Base-by-base conservation (phyloP, 2,329 filamentous ascomycete genomes). In the Diplodia seriata region DNA sequence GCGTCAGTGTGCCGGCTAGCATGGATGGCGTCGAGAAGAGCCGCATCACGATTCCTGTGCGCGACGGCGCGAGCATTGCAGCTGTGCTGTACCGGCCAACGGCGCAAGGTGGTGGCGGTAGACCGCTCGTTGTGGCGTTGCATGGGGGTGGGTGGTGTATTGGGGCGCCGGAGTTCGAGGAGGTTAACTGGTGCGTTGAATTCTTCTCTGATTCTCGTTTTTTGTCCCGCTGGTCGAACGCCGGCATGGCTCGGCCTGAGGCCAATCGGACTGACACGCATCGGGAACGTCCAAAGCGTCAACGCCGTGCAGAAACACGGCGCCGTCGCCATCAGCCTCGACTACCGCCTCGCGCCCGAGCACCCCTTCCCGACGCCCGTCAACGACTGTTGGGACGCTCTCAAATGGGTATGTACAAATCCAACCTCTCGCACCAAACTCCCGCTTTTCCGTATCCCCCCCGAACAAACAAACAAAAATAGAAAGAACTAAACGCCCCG, bases 301-400 rank as follows among this genome's bases (percentile, higher is more conserved):
- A 57, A 66, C 12, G 84, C 89, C 2, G 80, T 88, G 18, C 73
- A 84, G 4, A 78, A 87, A 68, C 81, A 85, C n/a, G 81, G 81
- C 57, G 87, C 86, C 3, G 84, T 89, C 5, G 83, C 88, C 18
- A 83, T 89, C 68, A 85, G 83, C 68, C 87, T 90, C 67, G 85
- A 85, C 68, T 90, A 90, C 73, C 83, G 87, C 12, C 81, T 85
- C n/a, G 87, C 87, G 0, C 87, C 87, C 4, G 87, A 89, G 73
- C 78, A 84, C 69, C 86, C 87, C 0, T 90, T 89, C 71, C 87
- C 87, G 2, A 86, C 84, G 0, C 85, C 87, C 0, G 86, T 89
- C 2, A 87, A 90, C 71, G 87, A 90, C 70, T 66, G 51, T 7
- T 66, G 64, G 64, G 64, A 66, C 26, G 51, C 64, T 8, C 40